These are phyloP conservation scores for Fraxinus floribunda DNA, from an alignment of 305 asterid genomes.

Conservation along the genomic window DNA sequence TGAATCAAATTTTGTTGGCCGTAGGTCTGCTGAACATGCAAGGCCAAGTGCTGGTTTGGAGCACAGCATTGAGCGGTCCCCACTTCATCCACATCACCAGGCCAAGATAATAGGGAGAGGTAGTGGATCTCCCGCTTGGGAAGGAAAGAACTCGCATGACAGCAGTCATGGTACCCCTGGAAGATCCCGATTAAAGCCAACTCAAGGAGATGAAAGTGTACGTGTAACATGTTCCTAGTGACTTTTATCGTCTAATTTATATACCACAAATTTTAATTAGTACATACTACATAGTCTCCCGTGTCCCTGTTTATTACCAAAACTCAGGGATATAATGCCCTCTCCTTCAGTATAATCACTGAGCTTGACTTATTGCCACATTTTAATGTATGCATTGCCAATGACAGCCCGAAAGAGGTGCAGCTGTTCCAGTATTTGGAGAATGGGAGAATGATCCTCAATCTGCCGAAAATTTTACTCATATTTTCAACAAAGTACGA, in stretches of 20 bases:
- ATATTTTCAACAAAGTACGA: constrained; percentile 49
- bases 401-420: constrained; percentile 46
- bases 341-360: not conserved
- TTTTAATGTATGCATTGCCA: not conserved
- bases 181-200: constrained; percentile 37
- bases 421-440: constrained; percentile 63
- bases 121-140: constrained; percentile 45
- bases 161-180: constrained; percentile 37
- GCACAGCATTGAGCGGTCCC: constrained; percentile 43
- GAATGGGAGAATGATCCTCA: constrained; percentile 59
- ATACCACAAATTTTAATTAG: not conserved
- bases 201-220: constrained; percentile 40
- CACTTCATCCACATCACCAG: constrained; percentile 49
- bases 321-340: not conserved
- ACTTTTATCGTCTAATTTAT: not conserved
- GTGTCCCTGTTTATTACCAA: not conserved
- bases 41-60: constrained; percentile 43
- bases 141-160: constrained; percentile 38
- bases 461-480: constrained; percentile 56
- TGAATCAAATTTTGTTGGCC: constrained; percentile 39
- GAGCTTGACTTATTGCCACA: not conserved
- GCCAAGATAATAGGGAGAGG: constrained; percentile 35
- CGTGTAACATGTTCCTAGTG: constrained; percentile 2
- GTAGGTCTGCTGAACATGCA: constrained; percentile 37
- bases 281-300: not conserved